These are phyloP conservation scores for Tolypocladium paradoxum DNA, from an alignment of 2,329 filamentous ascomycete genomes.

Conservation along the genomic window DNA sequence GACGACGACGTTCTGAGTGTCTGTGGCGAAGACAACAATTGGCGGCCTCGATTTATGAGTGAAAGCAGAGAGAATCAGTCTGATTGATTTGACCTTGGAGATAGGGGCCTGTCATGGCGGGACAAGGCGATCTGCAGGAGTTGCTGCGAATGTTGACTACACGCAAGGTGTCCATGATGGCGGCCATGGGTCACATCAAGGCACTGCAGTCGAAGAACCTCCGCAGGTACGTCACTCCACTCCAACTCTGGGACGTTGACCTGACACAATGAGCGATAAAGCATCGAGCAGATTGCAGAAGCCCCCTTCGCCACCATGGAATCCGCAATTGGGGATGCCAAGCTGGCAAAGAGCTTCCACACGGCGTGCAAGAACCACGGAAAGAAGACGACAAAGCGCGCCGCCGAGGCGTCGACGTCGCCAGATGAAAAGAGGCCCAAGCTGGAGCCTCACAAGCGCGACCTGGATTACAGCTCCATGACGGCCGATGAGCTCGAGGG, in stretches of 20 bases:
- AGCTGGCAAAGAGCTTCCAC: slow-evolving; percentile 39
- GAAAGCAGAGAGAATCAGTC: not conserved
- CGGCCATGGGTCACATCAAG: slow-evolving; percentile 48
- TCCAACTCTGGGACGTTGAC: too few relatives aligned
- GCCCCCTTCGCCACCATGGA: slow-evolving; percentile 33
- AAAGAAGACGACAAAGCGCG: slow-evolving; percentile 27
- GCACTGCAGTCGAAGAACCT: slow-evolving; percentile 43
- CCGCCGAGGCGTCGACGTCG: slow-evolving; percentile 10
- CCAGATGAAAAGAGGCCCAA: slow-evolving; percentile 19
- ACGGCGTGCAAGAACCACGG: slow-evolving; percentile 42
- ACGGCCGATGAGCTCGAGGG: slow-evolving; percentile 50
- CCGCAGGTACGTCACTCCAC: slow-evolving; percentile 33
- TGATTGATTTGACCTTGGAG: not conserved
- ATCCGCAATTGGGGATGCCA: slow-evolving; percentile 34
- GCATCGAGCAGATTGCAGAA: slow-evolving; percentile 44
- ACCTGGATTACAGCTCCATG: slow-evolving; percentile 28
- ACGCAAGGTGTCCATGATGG: slow-evolving; percentile 48
- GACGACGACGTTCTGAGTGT: not conserved
- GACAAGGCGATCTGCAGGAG: slow-evolving; percentile 49
- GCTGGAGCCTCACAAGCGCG: slow-evolving; percentile 21
- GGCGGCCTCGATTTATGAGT: not conserved
- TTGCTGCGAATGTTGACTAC: slow-evolving; percentile 48
- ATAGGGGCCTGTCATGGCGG: slow-evolving; percentile 31
- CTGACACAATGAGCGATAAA: slow-evolving; percentile 13
- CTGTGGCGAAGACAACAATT: not conserved